Evolutionary conservation across 805 yeast species (phyloP).

Genomic region (Yarrowia phangngaensis): DNA sequence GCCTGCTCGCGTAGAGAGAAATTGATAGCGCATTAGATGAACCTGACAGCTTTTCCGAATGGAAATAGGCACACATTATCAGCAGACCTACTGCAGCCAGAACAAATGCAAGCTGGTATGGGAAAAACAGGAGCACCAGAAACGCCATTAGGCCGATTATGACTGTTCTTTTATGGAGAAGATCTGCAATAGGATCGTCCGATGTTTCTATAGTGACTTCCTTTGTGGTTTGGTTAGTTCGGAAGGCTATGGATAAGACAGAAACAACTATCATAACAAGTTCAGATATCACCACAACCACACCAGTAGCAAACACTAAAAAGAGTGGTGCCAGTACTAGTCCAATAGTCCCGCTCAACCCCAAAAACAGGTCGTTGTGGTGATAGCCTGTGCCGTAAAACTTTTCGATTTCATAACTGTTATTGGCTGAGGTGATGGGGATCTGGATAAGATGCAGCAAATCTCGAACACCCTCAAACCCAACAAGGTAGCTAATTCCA

Average conservation of each 20-base stretch:
- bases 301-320: slow-evolving; percentile 11
- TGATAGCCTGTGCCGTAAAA: slow-evolving; percentile 25
- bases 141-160: slow-evolving; percentile 2
- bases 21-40: slow-evolving; percentile 2
- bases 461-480: slow-evolving; percentile 4
- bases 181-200: slow-evolving; percentile 2
- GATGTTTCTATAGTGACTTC: slow-evolving; percentile 2
- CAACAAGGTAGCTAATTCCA: not conserved
- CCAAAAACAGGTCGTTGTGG: slow-evolving; percentile 26
- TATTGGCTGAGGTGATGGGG: slow-evolving; percentile 10
- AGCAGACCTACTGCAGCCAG: slow-evolving; percentile 58
- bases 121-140: slow-evolving; percentile 43
- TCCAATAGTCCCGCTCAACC: slow-evolving; percentile 10
- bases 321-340: slow-evolving; percentile 11
- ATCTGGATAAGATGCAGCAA: slow-evolving; percentile 5
- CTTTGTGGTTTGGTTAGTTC: not conserved
- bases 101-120: slow-evolving; percentile 74
- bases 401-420: slow-evolving; percentile 17
- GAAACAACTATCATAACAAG: not conserved
- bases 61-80: slow-evolving; percentile 44
- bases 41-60: slow-evolving; percentile 17
- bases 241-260: not conserved
- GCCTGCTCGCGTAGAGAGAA: slow-evolving; percentile 27
- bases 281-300: slow-evolving; percentile 4
- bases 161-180: slow-evolving; percentile 8